Evolutionary conservation across 345 rosid genomes (phyloP), one percentile per base, ranked within the genome.

Genomic region (Acer saccharum): DNA sequence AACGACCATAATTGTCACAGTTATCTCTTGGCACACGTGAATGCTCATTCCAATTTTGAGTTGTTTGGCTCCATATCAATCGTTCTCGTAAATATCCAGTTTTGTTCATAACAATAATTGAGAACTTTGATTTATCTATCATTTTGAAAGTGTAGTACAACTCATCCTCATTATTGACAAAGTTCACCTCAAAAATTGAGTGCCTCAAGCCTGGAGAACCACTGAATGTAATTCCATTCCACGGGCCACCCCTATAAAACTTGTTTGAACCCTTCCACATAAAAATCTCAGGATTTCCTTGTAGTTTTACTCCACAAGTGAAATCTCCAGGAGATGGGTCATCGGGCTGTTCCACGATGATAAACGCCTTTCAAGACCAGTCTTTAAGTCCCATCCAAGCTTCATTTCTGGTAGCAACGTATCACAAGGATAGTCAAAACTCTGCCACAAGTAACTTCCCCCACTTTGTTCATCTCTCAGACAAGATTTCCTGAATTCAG

Each of bases 381-480:
- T 75, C 41, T 72, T 69, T 1, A 78, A 75, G 80, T 85, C 87
- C 88, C 88, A 81, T 10, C 93, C 93, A 0, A 90, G 39, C 80
- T 87, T 90, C 90, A 87, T 87, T 3, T 62, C 88, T 0, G 93
- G 84, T 17, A 90, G 68, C 66, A 88, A 32, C 10, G 91, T 90
- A 73, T 90, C 93, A 1, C 88, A 82, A 9, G 89, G 92, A 25
- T 84, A 71, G 65, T 89, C 90, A 68, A 89, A 89, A 69, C 90
- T 83, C 76, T 88, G 89, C 93, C 93, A 89, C 18, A 85, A 68
- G 57, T 75, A 80, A 12, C 32, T 21, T 32, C n/a, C 63, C 9
- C 39, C 39, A 35, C 39, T 35, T 35, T 35, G 39, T 35, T 35
- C 21, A 57, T 57, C 23, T 17, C 46, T 8, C 10, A 43, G 46